Base-by-base conservation (phyloP, 192 early-diverging fungal genomes). In the Allomyces macrogynus region DNA sequence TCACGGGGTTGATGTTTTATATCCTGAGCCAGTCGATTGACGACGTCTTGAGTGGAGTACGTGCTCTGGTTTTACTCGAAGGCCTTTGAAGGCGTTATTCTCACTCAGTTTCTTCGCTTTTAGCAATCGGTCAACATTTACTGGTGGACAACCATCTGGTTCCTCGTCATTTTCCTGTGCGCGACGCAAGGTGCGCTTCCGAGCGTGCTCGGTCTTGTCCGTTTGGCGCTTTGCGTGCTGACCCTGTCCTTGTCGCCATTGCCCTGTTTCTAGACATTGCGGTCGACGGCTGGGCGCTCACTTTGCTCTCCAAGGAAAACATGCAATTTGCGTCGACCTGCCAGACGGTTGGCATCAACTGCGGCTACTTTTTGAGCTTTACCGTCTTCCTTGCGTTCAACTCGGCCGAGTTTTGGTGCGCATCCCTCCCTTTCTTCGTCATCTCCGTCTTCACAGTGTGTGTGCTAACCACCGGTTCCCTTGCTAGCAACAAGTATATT, bases 321-420 rank as follows among this genome's bases (percentile, higher is more conserved):
- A 73, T 96, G 65, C 88, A 87, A 4, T 92, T 89, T 78, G 92
- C 93, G 1, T 91, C 86, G 25, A 90, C 90, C 0, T 92, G 91
- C 24, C 95, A 99, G 68, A 99, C 95, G 9, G 89, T 99, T 64
- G 95, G 95, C 18, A 77, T 99, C 60, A 99, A 94, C 74, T 84
- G 85, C 27, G 93, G 95, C 23, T 96, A 89, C 69, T 99, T 99
- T 67, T 64, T 96, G 42, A 91, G 88, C 24, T 99, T 96, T 72
- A 99, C 95, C 0, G 87, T 99, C 10, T 95, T 99, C 72, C 76
- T 99, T 72, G 93, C 95, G 0, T 81, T 99, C 60, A 96, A 99
- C 75, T 92, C 89, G 16, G 67, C 81, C 0, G 93, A 95, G 68
- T 96, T 99, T 63, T 79, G 78, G 68, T 71, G 22, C 42, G 61